A percentile compares a stretch with the other conserved stretches of the same genome.
Conservation (phyloP, 2,329 filamentous ascomycete genomes). For the Alternaria sp. region DNA sequence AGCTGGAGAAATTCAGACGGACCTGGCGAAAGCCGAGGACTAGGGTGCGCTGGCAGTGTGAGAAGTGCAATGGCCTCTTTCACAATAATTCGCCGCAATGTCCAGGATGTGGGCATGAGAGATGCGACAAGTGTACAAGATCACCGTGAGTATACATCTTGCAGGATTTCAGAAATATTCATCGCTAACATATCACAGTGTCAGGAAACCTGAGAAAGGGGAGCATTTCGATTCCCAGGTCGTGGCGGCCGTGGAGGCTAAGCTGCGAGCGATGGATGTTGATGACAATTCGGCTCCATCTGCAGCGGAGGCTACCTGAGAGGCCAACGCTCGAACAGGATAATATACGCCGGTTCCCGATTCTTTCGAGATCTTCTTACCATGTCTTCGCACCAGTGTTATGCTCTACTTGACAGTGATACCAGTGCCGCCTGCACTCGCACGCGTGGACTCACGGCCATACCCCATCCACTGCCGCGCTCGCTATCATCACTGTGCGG, state of each 20-base stretch:
- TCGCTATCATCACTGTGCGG: not conserved
- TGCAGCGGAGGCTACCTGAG: slow-evolving; percentile 21
- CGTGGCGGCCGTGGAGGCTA: slow-evolving; percentile 63
- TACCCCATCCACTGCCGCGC: not conserved
- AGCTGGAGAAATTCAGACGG: slow-evolving; percentile 38
- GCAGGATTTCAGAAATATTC: too few species aligned
- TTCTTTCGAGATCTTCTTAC: not conserved
- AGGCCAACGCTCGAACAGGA: not conserved
- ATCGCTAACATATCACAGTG: slow-evolving; percentile 44
- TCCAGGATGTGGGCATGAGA: slow-evolving; percentile 64
- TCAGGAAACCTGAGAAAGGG: slow-evolving; percentile 62
- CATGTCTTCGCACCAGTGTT: not conserved
- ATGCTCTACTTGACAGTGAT: not conserved
- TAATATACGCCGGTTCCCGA: not conserved
- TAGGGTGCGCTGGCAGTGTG: slow-evolving; percentile 60
- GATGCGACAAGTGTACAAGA: slow-evolving; percentile 66
- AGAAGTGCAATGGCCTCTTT: slow-evolving; percentile 67
- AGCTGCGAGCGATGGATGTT: slow-evolving; percentile 50
- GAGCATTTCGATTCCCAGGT: slow-evolving; percentile 67
- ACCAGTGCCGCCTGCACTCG: not conserved
- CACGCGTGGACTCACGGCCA: not conserved
- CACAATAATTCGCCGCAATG: slow-evolving; percentile 63
- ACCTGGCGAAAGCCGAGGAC: slow-evolving; percentile 54
- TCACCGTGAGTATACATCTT: slow-evolving; percentile 50
- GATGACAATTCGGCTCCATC: slow-evolving; percentile 33